Percentiles rank a stretch among this genome's conserved stretches.
Conservation (phyloP, 139 green algal genomes). For the Eudorina sp. region DNA sequence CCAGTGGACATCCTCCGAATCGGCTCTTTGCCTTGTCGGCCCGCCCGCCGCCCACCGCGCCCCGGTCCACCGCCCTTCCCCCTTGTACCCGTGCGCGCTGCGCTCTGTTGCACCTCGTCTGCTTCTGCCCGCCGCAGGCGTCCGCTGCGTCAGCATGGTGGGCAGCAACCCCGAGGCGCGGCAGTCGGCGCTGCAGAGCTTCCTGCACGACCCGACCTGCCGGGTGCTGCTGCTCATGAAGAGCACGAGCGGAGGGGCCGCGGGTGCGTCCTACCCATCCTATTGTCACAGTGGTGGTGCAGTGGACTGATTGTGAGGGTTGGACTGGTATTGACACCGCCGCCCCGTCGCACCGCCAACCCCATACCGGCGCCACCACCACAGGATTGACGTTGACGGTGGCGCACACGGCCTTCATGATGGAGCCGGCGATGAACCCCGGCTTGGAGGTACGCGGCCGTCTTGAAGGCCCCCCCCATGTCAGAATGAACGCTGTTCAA, state of each 20-base stretch:
- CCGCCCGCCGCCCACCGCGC: no score
- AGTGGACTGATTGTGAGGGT: no score
- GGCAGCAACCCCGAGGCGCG: constrained; percentile 54
- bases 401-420: constrained; percentile 68
- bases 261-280: no score
- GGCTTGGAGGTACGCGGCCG: constrained; percentile 41
- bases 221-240: constrained; percentile 59
- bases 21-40: no score
- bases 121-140: constrained; percentile 17
- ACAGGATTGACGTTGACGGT: constrained; percentile 69
- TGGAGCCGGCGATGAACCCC: constrained; percentile 73
- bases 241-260: constrained; percentile 30
- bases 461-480: neutral
- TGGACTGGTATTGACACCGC: no score
- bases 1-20: no score
- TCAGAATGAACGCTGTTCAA: neutral
- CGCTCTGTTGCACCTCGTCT: neutral
- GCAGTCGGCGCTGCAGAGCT: constrained; percentile 56
- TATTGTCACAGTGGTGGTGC: no score
- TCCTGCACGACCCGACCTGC: constrained; percentile 68
- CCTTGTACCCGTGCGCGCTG: no score
- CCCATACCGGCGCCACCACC: no score
- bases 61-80: no score
- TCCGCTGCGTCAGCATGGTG: constrained; percentile 54
- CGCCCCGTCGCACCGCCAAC: no score